These are phyloP conservation scores for Hypoxylon lenormandii DNA, from an alignment of 495 filamentous ascomycete species.

Conservation along the genomic window DNA sequence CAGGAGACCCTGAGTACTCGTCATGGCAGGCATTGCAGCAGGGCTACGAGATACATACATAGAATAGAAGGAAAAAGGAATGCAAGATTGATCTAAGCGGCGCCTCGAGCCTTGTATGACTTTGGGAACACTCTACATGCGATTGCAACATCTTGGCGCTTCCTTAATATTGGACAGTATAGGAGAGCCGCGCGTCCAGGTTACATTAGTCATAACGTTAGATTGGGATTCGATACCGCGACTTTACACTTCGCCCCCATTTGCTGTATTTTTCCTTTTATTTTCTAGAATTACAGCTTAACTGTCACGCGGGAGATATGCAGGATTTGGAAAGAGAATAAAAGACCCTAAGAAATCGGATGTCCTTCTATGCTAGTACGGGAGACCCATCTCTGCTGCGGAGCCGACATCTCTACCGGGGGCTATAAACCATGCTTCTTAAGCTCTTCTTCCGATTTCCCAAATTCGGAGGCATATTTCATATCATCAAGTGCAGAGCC, in stretches of 20 bases:
- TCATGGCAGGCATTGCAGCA: constrained; percentile 9
- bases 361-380: constrained; percentile 8
- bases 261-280: background rate
- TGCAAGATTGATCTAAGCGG: constrained; percentile 15
- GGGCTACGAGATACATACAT: background rate
- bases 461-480: too few species aligned
- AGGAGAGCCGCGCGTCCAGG: constrained; percentile 42
- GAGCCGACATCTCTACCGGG: background rate
- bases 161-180: constrained; percentile 28
- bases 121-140: constrained; percentile 23
- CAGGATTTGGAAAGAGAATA: background rate
- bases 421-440: background rate
- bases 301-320: background rate
- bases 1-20: background rate
- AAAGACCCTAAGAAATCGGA: background rate
- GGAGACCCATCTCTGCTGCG: background rate
- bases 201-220: constrained; percentile 35
- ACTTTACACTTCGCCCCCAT: constrained; percentile 17
- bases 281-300: background rate
- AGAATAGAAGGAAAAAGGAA: constrained; percentile 12
- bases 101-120: constrained; percentile 26
- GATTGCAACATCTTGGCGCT: constrained; percentile 40
- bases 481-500: too few species aligned
- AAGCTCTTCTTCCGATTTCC: background rate
- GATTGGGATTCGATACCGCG: constrained; percentile 18